Conservation (phyloP, 352 stramenopile species). For the Blastocystis sp. region DNA sequence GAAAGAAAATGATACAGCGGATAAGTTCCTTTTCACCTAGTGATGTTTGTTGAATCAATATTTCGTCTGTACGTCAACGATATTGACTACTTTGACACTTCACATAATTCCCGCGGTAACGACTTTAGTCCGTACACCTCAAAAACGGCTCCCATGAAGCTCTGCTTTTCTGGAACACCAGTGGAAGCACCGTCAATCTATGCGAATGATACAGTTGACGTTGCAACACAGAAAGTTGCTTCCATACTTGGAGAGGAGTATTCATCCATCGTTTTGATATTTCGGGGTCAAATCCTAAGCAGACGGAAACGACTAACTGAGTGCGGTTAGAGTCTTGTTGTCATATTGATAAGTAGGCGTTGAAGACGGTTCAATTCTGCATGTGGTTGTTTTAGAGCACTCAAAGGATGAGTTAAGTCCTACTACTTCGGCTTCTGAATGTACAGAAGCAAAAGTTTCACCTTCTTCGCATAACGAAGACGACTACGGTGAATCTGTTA, state of each 20-base stretch:
- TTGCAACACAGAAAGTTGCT: not conserved
- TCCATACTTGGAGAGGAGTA: not conserved
- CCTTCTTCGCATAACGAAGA: not conserved
- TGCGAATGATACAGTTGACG: not conserved
- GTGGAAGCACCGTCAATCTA: not conserved
- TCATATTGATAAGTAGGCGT: not conserved
- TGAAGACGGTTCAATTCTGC: conserved; percentile 10
- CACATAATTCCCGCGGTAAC: conserved; percentile 26
- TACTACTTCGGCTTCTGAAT: too few relatives aligned
- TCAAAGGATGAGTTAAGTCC: not conserved
- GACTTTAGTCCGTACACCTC: conserved; percentile 19
- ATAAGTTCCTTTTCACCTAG: not conserved
- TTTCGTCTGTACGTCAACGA: not conserved
- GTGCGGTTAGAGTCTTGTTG: not conserved
- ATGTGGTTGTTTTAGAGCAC: not conserved
- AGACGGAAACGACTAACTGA: not conserved
- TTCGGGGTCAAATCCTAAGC: conserved; percentile 11
- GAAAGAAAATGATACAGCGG: not conserved
- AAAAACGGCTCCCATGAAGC: conserved; percentile 41
- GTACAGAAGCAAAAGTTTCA: not conserved
- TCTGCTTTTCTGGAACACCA: conserved; percentile 28
- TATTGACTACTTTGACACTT: not conserved
- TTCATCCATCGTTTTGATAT: not conserved
- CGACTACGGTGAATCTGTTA: conserved; percentile 23
- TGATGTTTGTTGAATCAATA: conserved; percentile 14